phyloP scores from a whole-genome alignment of 1,139 yeast species.

The Blastobotrys apis region DNA sequence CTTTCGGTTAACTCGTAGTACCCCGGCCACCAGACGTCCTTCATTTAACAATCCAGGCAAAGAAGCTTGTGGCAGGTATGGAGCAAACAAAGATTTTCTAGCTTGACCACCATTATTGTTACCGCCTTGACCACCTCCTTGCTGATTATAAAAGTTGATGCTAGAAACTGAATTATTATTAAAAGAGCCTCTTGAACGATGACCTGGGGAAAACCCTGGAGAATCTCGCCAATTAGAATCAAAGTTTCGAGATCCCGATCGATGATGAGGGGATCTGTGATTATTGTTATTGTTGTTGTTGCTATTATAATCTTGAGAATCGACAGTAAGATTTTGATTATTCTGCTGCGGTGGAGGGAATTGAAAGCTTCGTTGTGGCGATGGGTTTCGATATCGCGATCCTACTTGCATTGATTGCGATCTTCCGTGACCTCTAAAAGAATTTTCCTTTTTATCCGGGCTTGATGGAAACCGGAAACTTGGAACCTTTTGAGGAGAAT shows the following conservation, averaged over 20 bases:
- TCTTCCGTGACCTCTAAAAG: constrained; percentile 32
- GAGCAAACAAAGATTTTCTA: constrained; percentile 90
- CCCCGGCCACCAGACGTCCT: constrained; percentile 89
- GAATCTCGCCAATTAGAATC: constrained; percentile 42
- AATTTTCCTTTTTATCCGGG: constrained; percentile 33
- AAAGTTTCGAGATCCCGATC: constrained; percentile 50
- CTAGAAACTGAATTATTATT: constrained; percentile 62
- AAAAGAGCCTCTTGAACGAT: constrained; percentile 67
- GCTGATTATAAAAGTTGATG: constrained; percentile 31
- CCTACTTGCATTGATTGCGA: constrained; percentile 21
- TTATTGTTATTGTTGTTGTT: not conserved
- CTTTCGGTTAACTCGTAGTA: constrained; percentile 87
- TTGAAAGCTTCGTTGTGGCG: constrained; percentile 41
- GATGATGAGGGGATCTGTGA: constrained; percentile 33
- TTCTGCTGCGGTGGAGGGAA: constrained; percentile 40
- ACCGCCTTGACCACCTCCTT: constrained; percentile 25
- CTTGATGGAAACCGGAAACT: constrained; percentile 53
- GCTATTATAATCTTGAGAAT: not conserved
- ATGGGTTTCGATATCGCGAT: constrained; percentile 20
- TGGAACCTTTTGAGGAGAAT: constrained; percentile 15
- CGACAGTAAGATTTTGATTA: constrained; percentile 1
- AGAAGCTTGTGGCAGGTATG: constrained; percentile 89
- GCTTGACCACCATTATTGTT: constrained; percentile 34
- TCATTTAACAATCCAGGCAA: constrained; percentile 85
- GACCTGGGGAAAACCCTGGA: constrained; percentile 68